Evolutionary conservation across 2,329 filamentous ascomycete genomes (phyloP), one percentile per base, ranked within the genome.

Genomic region (Fusarium ambrosium): DNA sequence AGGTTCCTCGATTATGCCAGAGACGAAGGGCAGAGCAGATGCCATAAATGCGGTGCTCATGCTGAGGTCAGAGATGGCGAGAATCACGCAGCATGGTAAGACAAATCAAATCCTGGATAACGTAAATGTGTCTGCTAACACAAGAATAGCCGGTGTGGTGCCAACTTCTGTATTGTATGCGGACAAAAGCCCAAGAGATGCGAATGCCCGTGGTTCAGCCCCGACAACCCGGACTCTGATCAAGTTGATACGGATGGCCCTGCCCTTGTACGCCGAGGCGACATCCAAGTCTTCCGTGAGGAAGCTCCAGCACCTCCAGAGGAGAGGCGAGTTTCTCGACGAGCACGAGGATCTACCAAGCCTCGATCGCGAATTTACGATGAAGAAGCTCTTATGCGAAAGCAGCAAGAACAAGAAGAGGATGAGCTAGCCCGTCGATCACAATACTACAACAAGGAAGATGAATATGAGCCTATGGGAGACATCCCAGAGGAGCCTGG

Each of bases 111-210:
- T 37, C 13, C 6, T 55, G 0, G 1, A 9, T 4, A 13, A 9
- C 2, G 2, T 6, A 16, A 14, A 20, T n/a, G 37, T 64, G 41
- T 20, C 11, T 67, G 29, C 74, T 80, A 62, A 77, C 51, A 45
- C 16, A 9, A 34, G 76, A 67, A 58, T 64, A 91, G 92, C 81
- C 93, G 91, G 65, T 97, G 95, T 79, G 92, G 90, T 64, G 94
- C 94, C 32, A 90, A 97, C 77, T 97, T 97, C 79, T 98, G 95
- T 84, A 95, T 97, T 90, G 88, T 94, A 29, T 98, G 95, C 80
- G 95, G 93, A 24, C 81, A 86, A 36, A 93, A 93, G 77, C 97
- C 95, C 94, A 96, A 94, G 84, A 91, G 88, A 1, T 97, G 95
- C 79, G 91, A 93, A 63, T 97, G 95, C 75, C 92, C 93, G 0